Conservation (phyloP, 768 basidiomycete species). For the Sistotremastrum niveocremeum region DNA sequence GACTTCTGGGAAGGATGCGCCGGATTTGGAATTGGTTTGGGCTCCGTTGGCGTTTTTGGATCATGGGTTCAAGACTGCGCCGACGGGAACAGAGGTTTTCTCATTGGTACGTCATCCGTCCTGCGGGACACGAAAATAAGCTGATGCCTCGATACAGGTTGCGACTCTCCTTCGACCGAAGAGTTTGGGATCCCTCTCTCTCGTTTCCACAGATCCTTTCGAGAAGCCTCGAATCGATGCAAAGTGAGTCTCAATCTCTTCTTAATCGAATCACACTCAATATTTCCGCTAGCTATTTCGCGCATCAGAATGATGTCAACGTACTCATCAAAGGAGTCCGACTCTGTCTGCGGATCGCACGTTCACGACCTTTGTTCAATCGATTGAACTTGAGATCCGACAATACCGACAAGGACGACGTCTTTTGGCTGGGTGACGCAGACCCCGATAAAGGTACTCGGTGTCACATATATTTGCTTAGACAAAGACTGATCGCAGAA, state of each 20-base stretch:
- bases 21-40: too few relatives aligned
- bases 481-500: not conserved
- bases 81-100: not conserved
- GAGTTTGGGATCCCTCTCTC: not conserved
- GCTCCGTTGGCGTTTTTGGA: too few relatives aligned
- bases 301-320: slow-evolving; percentile 6
- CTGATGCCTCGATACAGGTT: not conserved
- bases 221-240: too few relatives aligned
- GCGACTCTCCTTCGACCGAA: not conserved
- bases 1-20: not conserved
- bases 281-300: slow-evolving; percentile 8
- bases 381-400: slow-evolving; percentile 4
- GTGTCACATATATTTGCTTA: too few relatives aligned
- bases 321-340: slow-evolving; percentile 7
- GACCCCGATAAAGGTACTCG: not conserved
- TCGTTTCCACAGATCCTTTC: not conserved
- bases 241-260: too few relatives aligned
- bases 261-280: too few relatives aligned
- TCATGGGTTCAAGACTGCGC: not conserved
- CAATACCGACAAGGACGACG: slow-evolving; percentile 1
- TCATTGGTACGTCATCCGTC: not conserved
- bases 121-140: not conserved
- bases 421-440: slow-evolving; percentile 9
- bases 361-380: slow-evolving; percentile 4
- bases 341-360: slow-evolving; percentile 2